Evolutionary conservation across 768 basidiomycete species (phyloP).

Genomic region (Cyclocybe aegerita): DNA sequence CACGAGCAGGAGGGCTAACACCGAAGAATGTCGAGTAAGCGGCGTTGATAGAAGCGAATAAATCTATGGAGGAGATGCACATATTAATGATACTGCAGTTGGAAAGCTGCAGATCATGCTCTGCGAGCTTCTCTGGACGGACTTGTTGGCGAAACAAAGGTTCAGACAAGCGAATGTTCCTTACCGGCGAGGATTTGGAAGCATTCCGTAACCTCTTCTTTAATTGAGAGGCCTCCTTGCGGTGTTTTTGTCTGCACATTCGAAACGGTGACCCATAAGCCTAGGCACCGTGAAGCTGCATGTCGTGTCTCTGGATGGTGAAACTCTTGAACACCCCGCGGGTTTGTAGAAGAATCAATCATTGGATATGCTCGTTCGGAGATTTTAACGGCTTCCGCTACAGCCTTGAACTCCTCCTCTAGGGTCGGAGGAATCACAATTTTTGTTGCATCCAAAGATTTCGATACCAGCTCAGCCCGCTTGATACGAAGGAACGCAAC

Average conservation of each 20-base stretch:
- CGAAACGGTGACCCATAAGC: constrained; percentile 69
- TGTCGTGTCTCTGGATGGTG: constrained; percentile 4
- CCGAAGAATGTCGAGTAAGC: constrained; percentile 85
- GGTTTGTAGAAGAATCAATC: not conserved
- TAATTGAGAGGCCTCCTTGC: constrained; percentile 42
- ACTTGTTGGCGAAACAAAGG: not conserved
- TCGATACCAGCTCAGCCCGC: constrained; percentile 60
- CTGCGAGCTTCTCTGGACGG: constrained; percentile 50
- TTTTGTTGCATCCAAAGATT: constrained; percentile 24
- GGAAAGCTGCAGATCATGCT: constrained; percentile 48
- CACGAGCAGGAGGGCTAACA: constrained; percentile 87
- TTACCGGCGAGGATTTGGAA: constrained; percentile 66
- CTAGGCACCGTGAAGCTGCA: constrained; percentile 30
- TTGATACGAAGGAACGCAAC: constrained; percentile 90
- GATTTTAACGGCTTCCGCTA: constrained; percentile 22
- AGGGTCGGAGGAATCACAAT: constrained; percentile 52
- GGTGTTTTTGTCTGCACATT: constrained; percentile 44
- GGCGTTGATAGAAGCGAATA: constrained; percentile 76
- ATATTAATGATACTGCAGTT: constrained; percentile 79
- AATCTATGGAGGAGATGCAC: constrained; percentile 77
- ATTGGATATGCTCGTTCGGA: not conserved
- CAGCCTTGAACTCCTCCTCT: constrained; percentile 36
- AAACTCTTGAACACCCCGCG: not conserved
- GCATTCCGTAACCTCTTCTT: constrained; percentile 70
- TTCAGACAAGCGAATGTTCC: constrained; percentile 6